phyloP scores from a whole-genome alignment of 352 stramenopile species.

The Halophytophthora batemanensis region DNA sequence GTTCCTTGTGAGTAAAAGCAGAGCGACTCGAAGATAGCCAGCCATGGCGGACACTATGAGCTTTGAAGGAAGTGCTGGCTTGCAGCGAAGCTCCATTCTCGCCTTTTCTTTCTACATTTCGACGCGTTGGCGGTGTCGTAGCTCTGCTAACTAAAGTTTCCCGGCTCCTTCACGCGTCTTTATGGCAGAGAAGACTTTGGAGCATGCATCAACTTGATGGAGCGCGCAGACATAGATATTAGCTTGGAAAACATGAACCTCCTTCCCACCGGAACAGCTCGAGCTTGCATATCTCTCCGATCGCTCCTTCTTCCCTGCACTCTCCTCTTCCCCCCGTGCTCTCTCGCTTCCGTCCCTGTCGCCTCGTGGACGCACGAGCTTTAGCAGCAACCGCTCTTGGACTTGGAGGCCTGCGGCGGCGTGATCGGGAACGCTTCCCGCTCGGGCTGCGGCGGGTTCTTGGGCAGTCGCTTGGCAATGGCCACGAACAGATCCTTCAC shows the following conservation, averaged over 20 bases:
- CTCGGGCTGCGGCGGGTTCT: slow-evolving; percentile 80
- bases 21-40: background rate
- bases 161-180: too few relatives aligned
- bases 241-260: slow-evolving; percentile 40
- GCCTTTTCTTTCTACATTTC: too few relatives aligned
- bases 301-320: slow-evolving; percentile 18
- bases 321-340: slow-evolving; percentile 15
- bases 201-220: slow-evolving; percentile 4
- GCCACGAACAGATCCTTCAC: slow-evolving; percentile 99
- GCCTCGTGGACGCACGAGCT: slow-evolving; percentile 14
- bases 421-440: slow-evolving; percentile 85
- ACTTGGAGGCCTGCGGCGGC: slow-evolving; percentile 71
- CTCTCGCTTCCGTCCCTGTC: slow-evolving; percentile 12
- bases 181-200: too few relatives aligned
- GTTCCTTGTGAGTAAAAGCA: slow-evolving; percentile 21
- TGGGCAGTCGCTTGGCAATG: slow-evolving; percentile 89
- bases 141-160: too few relatives aligned
- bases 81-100: too few relatives aligned
- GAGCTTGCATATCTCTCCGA: slow-evolving; percentile 35
- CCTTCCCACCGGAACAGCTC: slow-evolving; percentile 29
- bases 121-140: too few relatives aligned
- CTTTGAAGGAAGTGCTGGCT: too few relatives aligned
- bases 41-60: too few relatives aligned
- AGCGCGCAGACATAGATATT: slow-evolving; percentile 38
- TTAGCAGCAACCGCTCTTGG: slow-evolving; percentile 82